Evolutionary conservation across 305 asterid genomes (phyloP).

Genomic region (Plantago lanceolata): DNA sequence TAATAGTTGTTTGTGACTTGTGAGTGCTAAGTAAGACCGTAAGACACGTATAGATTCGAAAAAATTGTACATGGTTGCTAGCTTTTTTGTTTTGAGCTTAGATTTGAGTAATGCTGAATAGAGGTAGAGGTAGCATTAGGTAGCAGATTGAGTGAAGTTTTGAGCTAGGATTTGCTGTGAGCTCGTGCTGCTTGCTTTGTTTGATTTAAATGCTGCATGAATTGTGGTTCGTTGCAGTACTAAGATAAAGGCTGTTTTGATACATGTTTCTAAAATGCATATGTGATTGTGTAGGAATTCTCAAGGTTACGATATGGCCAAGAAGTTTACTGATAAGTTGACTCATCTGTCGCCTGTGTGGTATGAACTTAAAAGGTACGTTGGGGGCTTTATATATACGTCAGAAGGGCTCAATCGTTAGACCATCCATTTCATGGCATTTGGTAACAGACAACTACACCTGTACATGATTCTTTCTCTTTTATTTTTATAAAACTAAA

Average conservation of each 20-base stretch:
- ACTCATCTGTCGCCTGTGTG: conserved; percentile 95
- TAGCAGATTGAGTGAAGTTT: not conserved
- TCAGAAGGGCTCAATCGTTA: too few relatives aligned
- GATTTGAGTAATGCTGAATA: too few relatives aligned
- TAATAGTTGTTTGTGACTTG: not conserved
- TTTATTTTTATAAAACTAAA: conserved; percentile 14
- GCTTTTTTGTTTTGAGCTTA: too few relatives aligned
- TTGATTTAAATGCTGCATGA: not conserved
- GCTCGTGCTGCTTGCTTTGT: not conserved
- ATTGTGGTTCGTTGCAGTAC: not conserved
- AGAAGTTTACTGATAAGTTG: conserved; percentile 68
- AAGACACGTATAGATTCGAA: too few relatives aligned
- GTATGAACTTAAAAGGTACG: conserved; percentile 86
- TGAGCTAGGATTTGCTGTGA: not conserved
- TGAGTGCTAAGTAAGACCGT: not conserved
- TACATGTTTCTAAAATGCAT: not conserved
- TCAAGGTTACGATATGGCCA: conserved; percentile 83
- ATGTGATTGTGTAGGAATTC: conserved; percentile 64
- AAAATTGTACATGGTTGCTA: too few relatives aligned
- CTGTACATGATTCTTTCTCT: conserved; percentile 10
- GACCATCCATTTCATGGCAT: not conserved
- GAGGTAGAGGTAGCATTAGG: not conserved
- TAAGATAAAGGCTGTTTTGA: not conserved
- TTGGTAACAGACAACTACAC: not conserved
- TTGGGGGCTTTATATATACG: too few relatives aligned